Conservation (phyloP, 148 eudicot genomes). For the Chenopodium suecicum region DNA sequence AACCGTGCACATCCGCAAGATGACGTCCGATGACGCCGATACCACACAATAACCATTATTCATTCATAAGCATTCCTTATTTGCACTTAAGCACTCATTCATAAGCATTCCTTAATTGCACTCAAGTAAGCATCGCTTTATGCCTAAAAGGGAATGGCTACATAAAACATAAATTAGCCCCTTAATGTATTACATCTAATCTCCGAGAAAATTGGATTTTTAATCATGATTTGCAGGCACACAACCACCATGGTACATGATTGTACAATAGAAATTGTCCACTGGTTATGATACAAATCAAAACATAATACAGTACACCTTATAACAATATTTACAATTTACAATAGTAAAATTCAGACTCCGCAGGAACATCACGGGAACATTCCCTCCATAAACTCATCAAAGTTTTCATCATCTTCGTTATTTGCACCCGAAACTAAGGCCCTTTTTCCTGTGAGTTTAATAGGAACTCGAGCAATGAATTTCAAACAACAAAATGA, state of each 20-base stretch:
- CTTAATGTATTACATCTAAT: not conserved
- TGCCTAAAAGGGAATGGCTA: not conserved
- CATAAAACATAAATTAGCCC: not conserved
- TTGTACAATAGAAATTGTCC: too few relatives aligned
- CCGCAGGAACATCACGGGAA: slow-evolving; percentile 50
- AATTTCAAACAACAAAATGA: not conserved
- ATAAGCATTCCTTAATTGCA: not conserved
- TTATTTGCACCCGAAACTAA: slow-evolving; percentile 25
- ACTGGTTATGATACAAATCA: not conserved
- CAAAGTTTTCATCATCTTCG: slow-evolving; percentile 54
- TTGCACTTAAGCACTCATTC: not conserved
- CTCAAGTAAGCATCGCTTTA: not conserved
- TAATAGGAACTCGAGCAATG: not conserved
- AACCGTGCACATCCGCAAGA: not conserved
- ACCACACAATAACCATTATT: not conserved
- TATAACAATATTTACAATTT: not conserved
- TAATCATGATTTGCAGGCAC: not conserved
- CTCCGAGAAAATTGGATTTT: not conserved
- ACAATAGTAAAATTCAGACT: not conserved
- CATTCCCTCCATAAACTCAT: slow-evolving; percentile 80
- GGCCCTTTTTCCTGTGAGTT: slow-evolving; percentile 36
- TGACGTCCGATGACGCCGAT: slow-evolving; percentile 3
- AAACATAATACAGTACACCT: not conserved
- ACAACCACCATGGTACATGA: too few relatives aligned
- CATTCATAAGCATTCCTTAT: not conserved